phyloP scores from a whole-genome alignment of 257 asterid genomes.

The Fraxinus americana region DNA sequence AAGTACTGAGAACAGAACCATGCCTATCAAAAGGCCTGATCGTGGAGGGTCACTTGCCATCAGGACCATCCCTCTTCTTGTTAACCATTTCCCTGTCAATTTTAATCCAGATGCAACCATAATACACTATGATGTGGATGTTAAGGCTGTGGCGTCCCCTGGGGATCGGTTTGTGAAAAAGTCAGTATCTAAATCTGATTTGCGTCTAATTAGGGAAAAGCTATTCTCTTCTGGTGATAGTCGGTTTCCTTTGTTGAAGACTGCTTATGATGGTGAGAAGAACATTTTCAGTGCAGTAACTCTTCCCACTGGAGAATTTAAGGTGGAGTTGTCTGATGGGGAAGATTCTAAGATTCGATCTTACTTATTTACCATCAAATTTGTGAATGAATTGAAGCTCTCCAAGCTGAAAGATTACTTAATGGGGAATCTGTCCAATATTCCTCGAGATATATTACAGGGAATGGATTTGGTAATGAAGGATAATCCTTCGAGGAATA shows the following conservation, averaged over 20 bases:
- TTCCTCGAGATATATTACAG: constrained; percentile 73
- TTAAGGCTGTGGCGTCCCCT: constrained; percentile 35
- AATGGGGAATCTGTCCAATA: constrained; percentile 37
- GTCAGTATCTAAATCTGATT: constrained; percentile 35
- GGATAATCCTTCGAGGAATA: constrained; percentile 59
- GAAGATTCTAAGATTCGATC: constrained; percentile 35
- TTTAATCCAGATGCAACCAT: constrained; percentile 53
- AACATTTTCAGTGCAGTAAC: constrained; percentile 58
- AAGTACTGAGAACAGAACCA: constrained; percentile 13
- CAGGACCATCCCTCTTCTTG: constrained; percentile 36
- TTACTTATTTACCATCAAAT: constrained; percentile 49
- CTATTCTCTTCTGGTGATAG: constrained; percentile 42
- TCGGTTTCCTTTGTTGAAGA: constrained; percentile 49
- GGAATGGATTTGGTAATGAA: constrained; percentile 75
- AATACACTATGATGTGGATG: constrained; percentile 58
- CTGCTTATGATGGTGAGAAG: constrained; percentile 73
- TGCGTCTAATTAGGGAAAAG: constrained; percentile 45
- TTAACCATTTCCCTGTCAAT: constrained; percentile 58
- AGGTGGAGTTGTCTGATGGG: constrained; percentile 46
- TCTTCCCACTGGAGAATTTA: constrained; percentile 58
- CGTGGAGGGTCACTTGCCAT: constrained; percentile 29
- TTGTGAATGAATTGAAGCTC: constrained; percentile 54
- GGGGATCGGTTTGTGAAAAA: constrained; percentile 40
- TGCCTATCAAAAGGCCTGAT: constrained; percentile 41
- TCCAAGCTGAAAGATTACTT: constrained; percentile 66